Evolutionary conservation across 2,329 filamentous ascomycete genomes (phyloP), one percentile per base, ranked within the genome.

Genomic region (Apiospora malaysiana): DNA sequence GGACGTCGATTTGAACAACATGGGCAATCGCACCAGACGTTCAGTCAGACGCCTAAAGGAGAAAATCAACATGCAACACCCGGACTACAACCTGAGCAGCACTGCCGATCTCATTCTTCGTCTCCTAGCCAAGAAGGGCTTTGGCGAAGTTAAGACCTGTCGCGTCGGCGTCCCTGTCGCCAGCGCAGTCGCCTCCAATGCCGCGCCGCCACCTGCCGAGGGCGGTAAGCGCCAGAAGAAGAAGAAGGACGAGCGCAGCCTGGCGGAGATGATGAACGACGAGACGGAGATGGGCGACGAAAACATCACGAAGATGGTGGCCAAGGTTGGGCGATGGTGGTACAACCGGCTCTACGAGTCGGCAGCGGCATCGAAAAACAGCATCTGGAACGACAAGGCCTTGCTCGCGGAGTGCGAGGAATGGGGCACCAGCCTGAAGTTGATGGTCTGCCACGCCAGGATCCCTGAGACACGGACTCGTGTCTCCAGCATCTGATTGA

Each of bases 311-410:
- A 95, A 94, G 78, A 97, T 97, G 87, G 94, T 98, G 27, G 92
- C 94, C 21, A 92, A 91, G 73, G 95, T 98, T 14, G 95, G 94
- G 1, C 89, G 96, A 59, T 98, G 95, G 94, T 99, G 96, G 96
- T 98, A 97, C 82, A 93, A 90, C 12, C 90, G 93, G 69, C 98
- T 95, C 84, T 98, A 98, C 80, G 95, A 98, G 82, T 88, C 70
- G 86, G 88, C 5, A 85, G 91, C 10, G 81, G 88, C 71, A 82
- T 86, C 85, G 68, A 82, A 84, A 66, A 83, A 84, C 65, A 89
- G 92, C 79, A 93, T 98, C 75, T 98, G 95, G 92, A 88, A 86
- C 66, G 93, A 98, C 78, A 89, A 87, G 70, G 87, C 87, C 12
- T 83, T 98, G 40, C 84, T 98, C 66, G 85, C 89, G 21, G 96